Conservation (phyloP, 129 eudicot species). For the Apium graveolens region DNA sequence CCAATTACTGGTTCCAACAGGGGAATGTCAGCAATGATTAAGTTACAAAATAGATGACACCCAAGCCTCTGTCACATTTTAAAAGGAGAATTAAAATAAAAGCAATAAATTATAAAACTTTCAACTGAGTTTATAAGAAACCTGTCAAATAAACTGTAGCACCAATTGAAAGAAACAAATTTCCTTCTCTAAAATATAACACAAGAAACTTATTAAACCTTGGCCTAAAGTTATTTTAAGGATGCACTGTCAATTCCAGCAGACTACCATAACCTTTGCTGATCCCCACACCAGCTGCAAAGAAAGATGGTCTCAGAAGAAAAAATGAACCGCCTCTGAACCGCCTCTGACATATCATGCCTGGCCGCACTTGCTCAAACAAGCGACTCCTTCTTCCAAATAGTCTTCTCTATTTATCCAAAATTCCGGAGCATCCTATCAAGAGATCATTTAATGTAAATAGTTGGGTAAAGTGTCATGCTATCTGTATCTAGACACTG, state of each 20-base stretch:
- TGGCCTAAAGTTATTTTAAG: background rate
- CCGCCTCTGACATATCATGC: slow-evolving; percentile 19
- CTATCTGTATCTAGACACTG: background rate
- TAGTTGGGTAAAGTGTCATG: background rate
- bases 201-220: background rate
- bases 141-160: background rate
- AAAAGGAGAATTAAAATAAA: background rate
- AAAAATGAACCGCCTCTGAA: background rate
- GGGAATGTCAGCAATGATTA: background rate
- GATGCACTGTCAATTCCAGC: background rate
- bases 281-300: background rate
- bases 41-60: no score
- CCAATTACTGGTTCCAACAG: background rate
- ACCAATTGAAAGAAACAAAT: background rate
- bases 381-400: slow-evolving; percentile 86
- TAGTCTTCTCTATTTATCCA: slow-evolving; percentile 95
- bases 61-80: background rate
- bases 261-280: background rate
- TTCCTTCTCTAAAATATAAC: background rate
- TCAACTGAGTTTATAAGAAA: background rate
- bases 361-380: slow-evolving; percentile 87
- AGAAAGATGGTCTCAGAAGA: background rate
- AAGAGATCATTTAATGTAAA: background rate
- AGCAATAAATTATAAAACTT: background rate
- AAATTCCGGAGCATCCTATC: slow-evolving; percentile 99